These are phyloP conservation scores for Cichorium intybus DNA, from an alignment of 140 eudicot genomes.

Conservation along the genomic window DNA sequence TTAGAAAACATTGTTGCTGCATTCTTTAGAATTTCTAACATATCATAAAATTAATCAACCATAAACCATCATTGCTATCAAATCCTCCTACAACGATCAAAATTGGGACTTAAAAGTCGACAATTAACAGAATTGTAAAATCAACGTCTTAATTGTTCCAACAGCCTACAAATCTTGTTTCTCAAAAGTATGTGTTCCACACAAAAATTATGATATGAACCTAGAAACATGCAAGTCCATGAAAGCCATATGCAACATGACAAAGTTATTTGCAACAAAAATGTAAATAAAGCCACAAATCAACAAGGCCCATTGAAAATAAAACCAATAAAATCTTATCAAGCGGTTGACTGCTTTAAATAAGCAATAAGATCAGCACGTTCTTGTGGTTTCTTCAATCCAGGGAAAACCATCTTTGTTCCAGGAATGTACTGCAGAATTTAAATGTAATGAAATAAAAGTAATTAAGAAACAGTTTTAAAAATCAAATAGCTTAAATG, in stretches of 20 bases:
- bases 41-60: too few relatives aligned
- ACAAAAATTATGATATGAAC: not conserved
- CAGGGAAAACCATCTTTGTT: conserved; percentile 94
- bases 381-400: conserved; percentile 84
- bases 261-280: not conserved
- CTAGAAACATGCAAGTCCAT: too few relatives aligned
- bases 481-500: not conserved
- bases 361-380: conserved; percentile 87
- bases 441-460: not conserved
- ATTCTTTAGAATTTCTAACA: too few relatives aligned
- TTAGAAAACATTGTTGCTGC: too few relatives aligned
- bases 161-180: too few relatives aligned
- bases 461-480: not conserved
- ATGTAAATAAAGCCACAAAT: not conserved
- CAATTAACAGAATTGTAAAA: too few relatives aligned
- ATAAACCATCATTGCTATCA: too few relatives aligned
- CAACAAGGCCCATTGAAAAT: not conserved
- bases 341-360: conserved; percentile 69
- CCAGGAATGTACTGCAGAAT: conserved; percentile 86
- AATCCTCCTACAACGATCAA: too few relatives aligned
- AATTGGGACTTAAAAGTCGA: too few relatives aligned
- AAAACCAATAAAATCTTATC: conserved; percentile 1
- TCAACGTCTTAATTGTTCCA: too few relatives aligned
- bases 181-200: not conserved
- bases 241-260: not conserved